Evolutionary conservation across 2,329 filamentous ascomycete genomes (phyloP), one percentile per base, ranked within the genome.

Genomic region (Ploettnerulaceae sp.): DNA sequence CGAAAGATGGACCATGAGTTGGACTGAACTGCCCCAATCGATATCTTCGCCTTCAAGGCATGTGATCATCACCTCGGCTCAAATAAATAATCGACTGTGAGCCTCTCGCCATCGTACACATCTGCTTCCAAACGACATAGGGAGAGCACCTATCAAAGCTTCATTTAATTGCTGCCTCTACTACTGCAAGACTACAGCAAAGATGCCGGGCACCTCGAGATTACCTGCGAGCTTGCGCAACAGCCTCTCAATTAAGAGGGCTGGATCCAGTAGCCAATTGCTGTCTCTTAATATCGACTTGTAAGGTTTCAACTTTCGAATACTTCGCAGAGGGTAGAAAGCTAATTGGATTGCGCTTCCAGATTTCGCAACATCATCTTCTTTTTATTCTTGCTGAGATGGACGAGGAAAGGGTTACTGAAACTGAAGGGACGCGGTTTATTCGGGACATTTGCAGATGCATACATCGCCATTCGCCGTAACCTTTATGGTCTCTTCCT

Each of bases 321-420:
- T 12, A 1, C 3, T 22, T 15, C n/a, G n/a, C n/a, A 17, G 15
- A 7, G 15, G 17, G 15, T 26, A 37, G 22, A 34, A 32, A 45
- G 15, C 42, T 49, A 34, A 49, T 25, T 11, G 12, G 7, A 21
- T 20, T 33, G 12, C 9, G 5, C 17, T 14, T 17, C 20, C 37
- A 91, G 88, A 50, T 63, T 95, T 52, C 86, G 88, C 45, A 95
- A 96, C 65, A 73, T 96, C 49, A 73, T 97, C 59, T 95, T 97
- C 67, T 75, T 90, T 63, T 77, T 95, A 58, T 96, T 97, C 70
- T 66, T 96, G 50, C 72, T 95, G 37, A 84, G 90, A 64, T 86
- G 89, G 74, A 79, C 84, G 24, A 86, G 89, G 56, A 86, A 85
- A 61, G 77, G 79, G 21, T 84, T 88, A 65, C 85, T 89, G 71